Conservation (phyloP, 306 rosid species). For the Amphicarpaea edgeworthii region DNA sequence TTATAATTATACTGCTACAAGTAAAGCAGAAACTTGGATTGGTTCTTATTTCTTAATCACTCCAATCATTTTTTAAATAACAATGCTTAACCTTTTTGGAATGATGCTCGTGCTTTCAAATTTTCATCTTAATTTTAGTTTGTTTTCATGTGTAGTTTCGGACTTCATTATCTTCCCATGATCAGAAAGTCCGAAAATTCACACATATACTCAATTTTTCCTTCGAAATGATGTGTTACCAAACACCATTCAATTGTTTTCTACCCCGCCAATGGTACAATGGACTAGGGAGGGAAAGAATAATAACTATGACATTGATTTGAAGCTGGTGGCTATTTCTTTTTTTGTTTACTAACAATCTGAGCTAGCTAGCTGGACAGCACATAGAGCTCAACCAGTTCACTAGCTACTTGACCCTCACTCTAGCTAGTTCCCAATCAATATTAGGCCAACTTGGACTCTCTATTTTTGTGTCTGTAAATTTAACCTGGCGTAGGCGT, state of each 20-base stretch:
- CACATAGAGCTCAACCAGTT: background rate
- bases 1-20: background rate
- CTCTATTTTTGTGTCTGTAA: background rate
- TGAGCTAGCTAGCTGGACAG: background rate
- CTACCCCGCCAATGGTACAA: no score
- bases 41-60: background rate
- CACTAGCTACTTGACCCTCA: no score
- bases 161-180: background rate
- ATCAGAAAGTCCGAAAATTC: background rate
- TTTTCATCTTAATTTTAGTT: background rate
- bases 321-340: background rate
- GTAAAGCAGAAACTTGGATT: background rate
- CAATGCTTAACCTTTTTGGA: background rate
- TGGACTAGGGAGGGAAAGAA: background rate
- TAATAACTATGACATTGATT: background rate
- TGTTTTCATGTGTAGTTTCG: constrained; percentile 1
- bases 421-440: no score
- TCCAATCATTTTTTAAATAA: background rate
- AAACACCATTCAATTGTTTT: background rate
- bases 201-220: no score
- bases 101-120: background rate
- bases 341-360: no score
- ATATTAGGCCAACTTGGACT: background rate
- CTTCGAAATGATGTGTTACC: no score
- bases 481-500: background rate